Evolutionary conservation across 495 filamentous ascomycete genomes (phyloP).

Genomic region (Chaetomium cochliodes): DNA sequence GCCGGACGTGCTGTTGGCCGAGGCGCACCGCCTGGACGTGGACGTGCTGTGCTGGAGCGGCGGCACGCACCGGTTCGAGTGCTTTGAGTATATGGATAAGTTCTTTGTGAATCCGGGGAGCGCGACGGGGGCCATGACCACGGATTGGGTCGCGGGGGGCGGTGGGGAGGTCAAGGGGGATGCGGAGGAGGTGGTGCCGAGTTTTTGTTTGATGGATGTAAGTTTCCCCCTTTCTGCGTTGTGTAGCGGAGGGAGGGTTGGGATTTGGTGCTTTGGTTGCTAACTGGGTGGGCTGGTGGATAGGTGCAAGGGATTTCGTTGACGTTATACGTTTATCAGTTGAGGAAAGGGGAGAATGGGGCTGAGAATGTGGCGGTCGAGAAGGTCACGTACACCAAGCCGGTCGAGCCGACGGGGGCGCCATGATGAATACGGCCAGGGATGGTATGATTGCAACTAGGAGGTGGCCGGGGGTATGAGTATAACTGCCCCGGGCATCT

Average conservation of each 20-base stretch:
- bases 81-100: constrained; percentile 96
- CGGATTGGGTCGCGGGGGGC: constrained; percentile 52
- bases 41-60: constrained; percentile 90
- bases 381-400: constrained; percentile 96
- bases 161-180: not conserved
- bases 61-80: constrained; percentile 96
- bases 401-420: constrained; percentile 52
- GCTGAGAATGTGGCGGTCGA: constrained; percentile 92
- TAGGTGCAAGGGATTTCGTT: constrained; percentile 97
- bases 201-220: constrained; percentile 99
- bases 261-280: constrained; percentile 9
- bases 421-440: constrained; percentile 32
- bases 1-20: constrained; percentile 86
- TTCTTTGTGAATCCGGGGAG: constrained; percentile 99
- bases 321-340: constrained; percentile 95
- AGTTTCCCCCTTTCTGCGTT: constrained; percentile 53
- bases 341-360: constrained; percentile 84
- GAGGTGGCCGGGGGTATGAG: not conserved
- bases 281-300: constrained; percentile 17
- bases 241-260: constrained; percentile 6
- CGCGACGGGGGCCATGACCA: constrained; percentile 80
- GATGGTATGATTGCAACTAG: not conserved
- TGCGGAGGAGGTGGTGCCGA: constrained; percentile 83
- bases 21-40: constrained; percentile 92
- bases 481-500: not conserved